Base-by-base conservation (phyloP, 139 green algal genomes). In the Microglena sp. region DNA sequence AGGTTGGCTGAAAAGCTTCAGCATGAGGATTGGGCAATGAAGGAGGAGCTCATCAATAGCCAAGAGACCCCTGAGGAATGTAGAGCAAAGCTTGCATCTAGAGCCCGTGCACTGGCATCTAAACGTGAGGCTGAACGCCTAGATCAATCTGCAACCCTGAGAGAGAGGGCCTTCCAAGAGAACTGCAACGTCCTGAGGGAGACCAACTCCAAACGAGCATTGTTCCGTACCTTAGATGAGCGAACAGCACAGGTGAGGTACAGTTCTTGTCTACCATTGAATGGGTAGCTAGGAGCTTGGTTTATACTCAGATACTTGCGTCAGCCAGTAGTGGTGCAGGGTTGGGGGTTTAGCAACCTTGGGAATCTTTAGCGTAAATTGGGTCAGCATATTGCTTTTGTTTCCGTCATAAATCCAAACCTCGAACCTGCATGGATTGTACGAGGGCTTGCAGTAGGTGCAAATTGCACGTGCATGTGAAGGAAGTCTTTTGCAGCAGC, bases 21-120 rank as follows among this genome's bases (percentile, higher is more conserved):
- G 59, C 83, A 88, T 30, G 92, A 97, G 71, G 92, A 97, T 61
- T 57, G 75, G 33, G 67, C 67, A 3, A 72, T 98, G 8, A 94
- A 96, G 59, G 65, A 89, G 50, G 74, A 87, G 45, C 68, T 98
- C 29, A 2, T 82, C 0, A 59, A 34, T 0, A 67, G 53, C 24
- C 63, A 81, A 40, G 71, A 84, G 53, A 84, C 76, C 22, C 80
- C 80, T 8, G 80, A 82, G 44, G 62, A 86, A 66, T 54, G 80
- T 8, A 55, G 80, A 0, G 74, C 77, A 1, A 68, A 76, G 62
- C 69, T 86, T 28, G 80, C 80, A 27, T 60, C 33, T 3, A 61
- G 71, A 6, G 80, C 80, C 1, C 53, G 77, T 1, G 65, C 68
- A 11, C 62, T 86, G 43, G 74, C 74, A 27, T 50, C 6, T 8